Evolutionary conservation across 75 land plant genomes (phyloP), one percentile per base, ranked within the genome.

Genomic region (Pinus tabuliformis): DNA sequence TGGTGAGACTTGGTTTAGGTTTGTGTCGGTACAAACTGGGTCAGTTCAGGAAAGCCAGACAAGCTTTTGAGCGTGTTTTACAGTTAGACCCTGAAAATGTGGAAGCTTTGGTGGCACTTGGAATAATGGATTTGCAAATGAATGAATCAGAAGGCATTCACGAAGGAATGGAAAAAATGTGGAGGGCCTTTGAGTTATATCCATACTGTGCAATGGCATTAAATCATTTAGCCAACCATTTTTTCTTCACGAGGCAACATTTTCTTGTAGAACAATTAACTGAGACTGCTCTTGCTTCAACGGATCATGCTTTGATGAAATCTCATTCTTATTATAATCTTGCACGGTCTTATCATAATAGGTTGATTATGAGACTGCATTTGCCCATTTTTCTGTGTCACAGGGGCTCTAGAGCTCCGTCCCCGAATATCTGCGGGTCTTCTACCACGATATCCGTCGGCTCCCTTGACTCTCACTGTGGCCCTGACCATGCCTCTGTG

Each of bases 231-330:
- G 95, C 93, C 52, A 92, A 91, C 64, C 95, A 95, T 26, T 78
- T 95, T 84, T 92, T 95, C 80, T 95, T 86, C 81, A 95, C 95
- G 54, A 95, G 93, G 59, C 95, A 95, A 76, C 98, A 95, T 79
- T 91, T 86, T 77, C 84, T 92, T 62, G 95, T 95, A 16, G 98
- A 95, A 72, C 98, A 95, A 76, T 86, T 95, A 28, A 95, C 89
- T 56, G 98, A 95, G 56, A 89, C 92, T 58, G 93, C 95, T 56
- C 86, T 95, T 56, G 89, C 90, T 80, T 83, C 92, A 2, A 88
- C 87, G 61, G 90, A 87, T 72, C 90, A 90, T 75, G 78, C 88
- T 16, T 79, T 91, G 59, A 91, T 87, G 65, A 93, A 90, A 75
- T 79, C 94, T 15, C 94, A 93, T 79, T 86, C 92, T n/a, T 96